These are phyloP conservation scores for Didymellaceae sp. DNA, from an alignment of 2,329 filamentous ascomycete genomes.

Conservation along the genomic window DNA sequence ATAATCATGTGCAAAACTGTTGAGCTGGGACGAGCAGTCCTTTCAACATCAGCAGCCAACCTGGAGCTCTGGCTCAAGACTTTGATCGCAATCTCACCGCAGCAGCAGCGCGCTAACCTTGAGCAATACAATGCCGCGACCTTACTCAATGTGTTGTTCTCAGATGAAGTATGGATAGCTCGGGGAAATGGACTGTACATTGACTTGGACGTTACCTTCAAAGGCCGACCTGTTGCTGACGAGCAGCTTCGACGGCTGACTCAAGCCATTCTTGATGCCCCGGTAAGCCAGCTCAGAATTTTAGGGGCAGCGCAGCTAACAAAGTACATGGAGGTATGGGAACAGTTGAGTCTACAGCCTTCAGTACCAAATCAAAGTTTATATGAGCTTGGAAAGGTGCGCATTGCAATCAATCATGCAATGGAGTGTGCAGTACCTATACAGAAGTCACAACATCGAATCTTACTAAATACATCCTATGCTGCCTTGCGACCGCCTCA, in stretches of 20 bases:
- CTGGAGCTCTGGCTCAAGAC: slow-evolving; percentile 47
- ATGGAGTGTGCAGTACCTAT: slow-evolving; percentile 6
- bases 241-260: slow-evolving; percentile 29
- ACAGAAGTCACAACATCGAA: slow-evolving; percentile 26
- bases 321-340: slow-evolving; percentile 39
- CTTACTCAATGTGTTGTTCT: slow-evolving; percentile 30
- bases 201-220: slow-evolving; percentile 30
- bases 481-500: slow-evolving; percentile 42
- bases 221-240: slow-evolving; percentile 32
- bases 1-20: slow-evolving; percentile 34
- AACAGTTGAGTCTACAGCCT: slow-evolving; percentile 39
- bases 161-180: slow-evolving; percentile 41
- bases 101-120: slow-evolving; percentile 33
- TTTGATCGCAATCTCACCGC: slow-evolving; percentile 44
- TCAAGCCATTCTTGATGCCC: slow-evolving; percentile 35
- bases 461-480: slow-evolving; percentile 31
- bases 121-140: slow-evolving; percentile 23
- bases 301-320: too few species aligned
- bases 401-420: slow-evolving; percentile 1
- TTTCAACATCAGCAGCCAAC: slow-evolving; percentile 29
- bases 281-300: slow-evolving; percentile 26
- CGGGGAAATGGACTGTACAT: slow-evolving; percentile 44
- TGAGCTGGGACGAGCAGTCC: slow-evolving; percentile 46
- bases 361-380: slow-evolving; percentile 15
- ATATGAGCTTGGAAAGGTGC: slow-evolving; percentile 7